These are phyloP conservation scores for Thuidium tamariscinum DNA, from an alignment of 225 moss, liverwort and hornwort genomes.

Conservation along the genomic window DNA sequence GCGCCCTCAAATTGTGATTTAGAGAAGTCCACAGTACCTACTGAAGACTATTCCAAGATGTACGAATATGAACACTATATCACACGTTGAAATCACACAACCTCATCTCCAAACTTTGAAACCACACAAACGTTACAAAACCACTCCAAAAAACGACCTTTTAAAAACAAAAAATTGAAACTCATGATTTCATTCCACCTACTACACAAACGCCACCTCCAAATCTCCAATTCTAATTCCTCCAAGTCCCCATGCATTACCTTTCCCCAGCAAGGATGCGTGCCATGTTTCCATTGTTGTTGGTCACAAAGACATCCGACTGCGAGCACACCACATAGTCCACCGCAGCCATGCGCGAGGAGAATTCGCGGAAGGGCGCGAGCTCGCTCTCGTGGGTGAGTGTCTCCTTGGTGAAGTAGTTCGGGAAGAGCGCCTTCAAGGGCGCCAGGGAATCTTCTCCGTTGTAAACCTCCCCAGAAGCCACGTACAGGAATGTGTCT, in stretches of 20 bases:
- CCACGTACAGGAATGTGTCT: constrained; percentile 56
- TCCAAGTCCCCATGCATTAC: not conserved
- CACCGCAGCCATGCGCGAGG: constrained; percentile 78
- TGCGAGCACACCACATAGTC: constrained; percentile 75
- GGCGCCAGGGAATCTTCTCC: constrained; percentile 52
- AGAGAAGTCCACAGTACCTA: not conserved
- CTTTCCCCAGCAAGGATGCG: constrained; percentile 73
- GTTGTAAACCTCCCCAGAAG: constrained; percentile 78
- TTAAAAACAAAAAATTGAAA: not conserved
- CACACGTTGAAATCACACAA: not conserved
- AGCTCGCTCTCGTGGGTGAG: constrained; percentile 30
- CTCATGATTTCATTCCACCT: no score
- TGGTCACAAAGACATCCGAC: constrained; percentile 77
- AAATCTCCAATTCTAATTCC: not conserved
- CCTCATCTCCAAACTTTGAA: not conserved
- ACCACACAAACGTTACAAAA: not conserved
- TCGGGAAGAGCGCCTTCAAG: constrained; percentile 64
- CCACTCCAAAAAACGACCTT: not conserved
- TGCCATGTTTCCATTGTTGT: constrained; percentile 93
- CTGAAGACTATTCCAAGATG: not conserved
- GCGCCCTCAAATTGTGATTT: not conserved
- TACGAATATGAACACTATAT: not conserved
- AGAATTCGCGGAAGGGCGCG: constrained; percentile 32
- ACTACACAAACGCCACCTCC: no score
- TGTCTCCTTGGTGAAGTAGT: constrained; percentile 59